Conservation (phyloP, 768 basidiomycete species). For the Vararia minispora region DNA sequence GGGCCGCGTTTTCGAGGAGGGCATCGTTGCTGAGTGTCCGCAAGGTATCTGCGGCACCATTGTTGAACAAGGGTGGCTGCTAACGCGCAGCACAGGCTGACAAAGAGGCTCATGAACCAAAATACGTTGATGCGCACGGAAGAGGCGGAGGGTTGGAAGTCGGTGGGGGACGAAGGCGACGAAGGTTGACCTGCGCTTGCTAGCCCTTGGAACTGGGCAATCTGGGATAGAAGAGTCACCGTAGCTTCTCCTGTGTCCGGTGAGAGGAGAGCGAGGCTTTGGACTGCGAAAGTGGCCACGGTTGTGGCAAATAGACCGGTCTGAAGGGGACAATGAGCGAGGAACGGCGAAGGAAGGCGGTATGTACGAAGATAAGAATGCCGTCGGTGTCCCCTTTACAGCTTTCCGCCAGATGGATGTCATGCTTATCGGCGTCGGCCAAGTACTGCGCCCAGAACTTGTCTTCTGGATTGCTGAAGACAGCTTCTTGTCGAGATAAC, state of each 20-base stretch:
- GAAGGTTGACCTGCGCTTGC: too few relatives aligned
- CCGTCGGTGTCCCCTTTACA: slow-evolving; percentile 10
- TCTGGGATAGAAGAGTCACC: not conserved
- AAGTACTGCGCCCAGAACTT: slow-evolving; percentile 5
- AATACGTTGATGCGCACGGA: slow-evolving; percentile 7
- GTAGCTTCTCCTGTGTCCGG: slow-evolving; percentile 3
- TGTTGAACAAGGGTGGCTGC: slow-evolving; percentile 9
- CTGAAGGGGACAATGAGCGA: too few relatives aligned
- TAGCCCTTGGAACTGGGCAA: too few relatives aligned
- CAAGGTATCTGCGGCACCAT: slow-evolving; percentile 6
- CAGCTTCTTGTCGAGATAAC: too few relatives aligned
- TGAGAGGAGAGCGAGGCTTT: slow-evolving; percentile 9
- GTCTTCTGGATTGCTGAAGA: too few relatives aligned
- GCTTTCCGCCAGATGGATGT: slow-evolving; percentile 7
- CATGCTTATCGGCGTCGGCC: slow-evolving; percentile 5
- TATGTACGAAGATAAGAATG: slow-evolving; percentile 11
- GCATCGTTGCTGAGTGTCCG: not conserved
- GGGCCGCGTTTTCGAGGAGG: slow-evolving; percentile 8
- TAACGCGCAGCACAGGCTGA: slow-evolving; percentile 6
- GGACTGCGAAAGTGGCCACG: slow-evolving; percentile 12
- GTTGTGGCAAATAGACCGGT: slow-evolving; percentile 13
- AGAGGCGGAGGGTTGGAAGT: too few relatives aligned
- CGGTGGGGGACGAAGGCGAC: too few relatives aligned
- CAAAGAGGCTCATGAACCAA: slow-evolving; percentile 8
- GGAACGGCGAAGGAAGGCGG: not conserved